Evolutionary conservation across 176 grass and related monocot genomes (phyloP).

Genomic region (Avena atlantica): DNA sequence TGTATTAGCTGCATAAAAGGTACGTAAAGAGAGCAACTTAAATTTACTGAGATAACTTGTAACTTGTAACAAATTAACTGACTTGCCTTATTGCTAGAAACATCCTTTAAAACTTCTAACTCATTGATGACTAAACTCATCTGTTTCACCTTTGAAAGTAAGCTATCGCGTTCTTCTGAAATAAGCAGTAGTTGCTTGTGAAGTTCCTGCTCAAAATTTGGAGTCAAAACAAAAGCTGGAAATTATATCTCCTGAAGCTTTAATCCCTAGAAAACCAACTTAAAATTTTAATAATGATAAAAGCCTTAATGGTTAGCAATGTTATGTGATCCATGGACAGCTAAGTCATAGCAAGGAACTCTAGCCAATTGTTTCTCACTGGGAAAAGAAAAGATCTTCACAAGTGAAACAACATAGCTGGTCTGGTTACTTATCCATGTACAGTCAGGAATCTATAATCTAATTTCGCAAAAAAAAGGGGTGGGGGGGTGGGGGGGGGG

Average conservation of each 20-base stretch:
- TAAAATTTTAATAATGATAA: background rate
- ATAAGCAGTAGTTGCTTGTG: conserved; percentile 53
- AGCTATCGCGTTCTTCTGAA: conserved; percentile 60
- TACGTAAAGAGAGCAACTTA: conserved; percentile 3
- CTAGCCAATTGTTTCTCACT: conserved; percentile 11
- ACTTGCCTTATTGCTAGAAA: conserved; percentile 64
- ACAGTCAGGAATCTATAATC: conserved; percentile 6
- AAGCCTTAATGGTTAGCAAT: background rate
- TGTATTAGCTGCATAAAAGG: conserved; percentile 61
- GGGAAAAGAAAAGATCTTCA: background rate
- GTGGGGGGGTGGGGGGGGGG: too few species aligned
- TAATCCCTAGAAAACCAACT: background rate
- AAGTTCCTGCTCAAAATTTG: conserved; percentile 60
- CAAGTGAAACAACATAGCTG: conserved; percentile 5
- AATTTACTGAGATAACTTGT: conserved; percentile 27
- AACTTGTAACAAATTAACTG: conserved; percentile 23
- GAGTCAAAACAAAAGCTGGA: conserved; percentile 20
- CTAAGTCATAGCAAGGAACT: background rate
- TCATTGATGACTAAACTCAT: conserved; percentile 54
- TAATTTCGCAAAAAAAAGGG: background rate
- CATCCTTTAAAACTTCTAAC: conserved; percentile 62
- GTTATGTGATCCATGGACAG: conserved; percentile 2
- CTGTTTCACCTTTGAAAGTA: conserved; percentile 57
- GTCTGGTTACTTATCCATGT: background rate
- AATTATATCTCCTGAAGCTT: conserved; percentile 26